Evolutionary conservation across 1,284 basidiomycete species (phyloP).

Genomic region (Cutaneotrichosporon spelunceum): DNA sequence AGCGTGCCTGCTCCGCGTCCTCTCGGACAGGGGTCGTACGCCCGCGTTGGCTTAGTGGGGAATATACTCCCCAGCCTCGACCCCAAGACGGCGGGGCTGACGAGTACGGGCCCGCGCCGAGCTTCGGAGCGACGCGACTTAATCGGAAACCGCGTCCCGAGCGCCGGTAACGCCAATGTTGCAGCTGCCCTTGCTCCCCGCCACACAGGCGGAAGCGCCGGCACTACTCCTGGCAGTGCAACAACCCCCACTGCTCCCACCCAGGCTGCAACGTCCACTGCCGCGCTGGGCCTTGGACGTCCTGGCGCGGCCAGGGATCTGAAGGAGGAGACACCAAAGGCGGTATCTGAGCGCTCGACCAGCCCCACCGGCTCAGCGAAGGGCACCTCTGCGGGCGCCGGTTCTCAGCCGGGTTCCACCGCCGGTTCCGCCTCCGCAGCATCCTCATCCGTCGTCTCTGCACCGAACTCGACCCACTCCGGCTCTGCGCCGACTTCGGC

Average conservation of each 20-base stretch:
- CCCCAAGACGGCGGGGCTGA: conserved; percentile 41
- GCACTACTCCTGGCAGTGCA: conserved; percentile 1
- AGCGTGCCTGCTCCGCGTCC: conserved; percentile 4
- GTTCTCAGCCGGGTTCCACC: conserved; percentile 26
- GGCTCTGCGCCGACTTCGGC: conserved; percentile 35
- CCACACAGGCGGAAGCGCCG: conserved; percentile 6
- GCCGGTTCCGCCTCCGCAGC: conserved; percentile 10
- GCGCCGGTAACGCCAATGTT: conserved; percentile 11
- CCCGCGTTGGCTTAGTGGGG: conserved; percentile 42
- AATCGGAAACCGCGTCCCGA: conserved; percentile 47
- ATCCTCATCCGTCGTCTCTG: conserved; percentile 21
- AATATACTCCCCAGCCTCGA: conserved; percentile 47
- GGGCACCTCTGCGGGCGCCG: conserved; percentile 31
- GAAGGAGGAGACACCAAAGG: background rate
- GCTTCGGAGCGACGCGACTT: conserved; percentile 40
- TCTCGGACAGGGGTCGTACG: conserved; percentile 15
- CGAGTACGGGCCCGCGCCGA: conserved; percentile 25
- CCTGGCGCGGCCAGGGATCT: background rate
- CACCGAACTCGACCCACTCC: conserved; percentile 17
- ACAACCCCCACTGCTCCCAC: conserved; percentile 1
- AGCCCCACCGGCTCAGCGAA: conserved; percentile 29
- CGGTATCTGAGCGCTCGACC: background rate
- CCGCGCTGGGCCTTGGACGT: conserved; percentile 1
- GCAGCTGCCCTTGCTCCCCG: background rate
- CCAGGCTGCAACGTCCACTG: conserved; percentile 4